Conservation (phyloP, 2,329 filamentous ascomycete genomes). For the Cadophora luteo-olivacea region DNA sequence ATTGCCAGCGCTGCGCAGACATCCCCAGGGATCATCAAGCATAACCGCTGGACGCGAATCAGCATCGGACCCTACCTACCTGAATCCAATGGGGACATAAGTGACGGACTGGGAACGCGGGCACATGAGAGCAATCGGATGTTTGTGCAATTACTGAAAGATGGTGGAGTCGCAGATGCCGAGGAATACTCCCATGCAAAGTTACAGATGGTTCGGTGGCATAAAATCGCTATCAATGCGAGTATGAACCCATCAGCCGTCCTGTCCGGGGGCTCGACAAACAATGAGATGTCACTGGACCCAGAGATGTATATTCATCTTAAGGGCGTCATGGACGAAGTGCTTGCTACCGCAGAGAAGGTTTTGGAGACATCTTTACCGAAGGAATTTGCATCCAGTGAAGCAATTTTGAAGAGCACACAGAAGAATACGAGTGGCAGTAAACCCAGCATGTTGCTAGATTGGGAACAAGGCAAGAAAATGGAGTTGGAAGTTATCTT, state of each 20-base stretch:
- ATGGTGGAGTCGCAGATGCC: slow-evolving; percentile 69
- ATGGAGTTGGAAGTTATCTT: slow-evolving; percentile 65
- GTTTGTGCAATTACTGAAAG: slow-evolving; percentile 53
- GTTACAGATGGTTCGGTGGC: slow-evolving; percentile 75
- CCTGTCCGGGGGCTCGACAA: slow-evolving; percentile 67
- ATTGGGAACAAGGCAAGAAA: slow-evolving; percentile 58
- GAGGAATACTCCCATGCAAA: slow-evolving; percentile 68
- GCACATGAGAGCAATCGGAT: slow-evolving; percentile 45
- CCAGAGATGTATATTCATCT: slow-evolving; percentile 67
- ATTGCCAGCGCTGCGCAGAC: slow-evolving; percentile 73
- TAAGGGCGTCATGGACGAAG: slow-evolving; percentile 72
- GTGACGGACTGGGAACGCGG: slow-evolving; percentile 14
- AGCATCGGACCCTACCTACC: slow-evolving; percentile 70
- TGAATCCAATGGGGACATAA: slow-evolving; percentile 47
- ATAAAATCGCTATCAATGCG: slow-evolving; percentile 79
- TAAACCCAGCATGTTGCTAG: slow-evolving; percentile 58
- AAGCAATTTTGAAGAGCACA: slow-evolving; percentile 67
- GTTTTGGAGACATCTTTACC: slow-evolving; percentile 69
- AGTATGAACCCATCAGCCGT: slow-evolving; percentile 77
- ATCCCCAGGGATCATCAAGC: slow-evolving; percentile 65
- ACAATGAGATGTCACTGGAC: slow-evolving; percentile 70
- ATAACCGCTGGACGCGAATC: slow-evolving; percentile 77
- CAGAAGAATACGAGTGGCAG: slow-evolving; percentile 67
- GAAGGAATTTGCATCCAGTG: slow-evolving; percentile 63
- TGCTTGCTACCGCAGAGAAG: slow-evolving; percentile 66